Base-by-base conservation (phyloP, 1,284 basidiomycete species). In the Bondarzewia mesenterica region DNA sequence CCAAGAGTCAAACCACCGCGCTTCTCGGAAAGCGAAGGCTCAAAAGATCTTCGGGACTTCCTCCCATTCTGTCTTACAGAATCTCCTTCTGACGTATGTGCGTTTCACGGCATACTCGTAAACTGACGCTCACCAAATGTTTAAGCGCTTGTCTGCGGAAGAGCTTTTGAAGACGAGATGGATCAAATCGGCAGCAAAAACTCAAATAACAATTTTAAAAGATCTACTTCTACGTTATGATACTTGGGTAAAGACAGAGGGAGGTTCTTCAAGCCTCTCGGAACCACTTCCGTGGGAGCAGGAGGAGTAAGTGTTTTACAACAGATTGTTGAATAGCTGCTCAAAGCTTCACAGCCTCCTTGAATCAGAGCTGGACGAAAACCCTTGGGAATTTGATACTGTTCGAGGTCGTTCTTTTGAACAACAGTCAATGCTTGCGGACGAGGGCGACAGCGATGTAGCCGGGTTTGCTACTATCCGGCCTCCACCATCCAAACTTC, bases 111-210 rank as follows among this genome's bases (percentile, higher is more conserved):
- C 48, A 23, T 18, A 35, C 51, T 43, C 23, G 27, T 35, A 44
- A 20, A n/a, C 39, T 22, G 20, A 27, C 41, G 41, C 7, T 54
- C 51, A 46, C 57, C 35, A 50, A 51, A 5, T 50, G n/a, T 50
- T 41, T 42, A 48, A 97, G 85, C 84, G 96, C 38, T 73, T 89
- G 18, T 75, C 85, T 7, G 93, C 94, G 5, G 96, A 98, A 46
- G 95, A 99, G 57, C 75, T 99, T 3, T 63, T 74, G 6, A 94
- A 89, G 66, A 79, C 81, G n/a, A 95, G 90, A 60, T 99, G 95
- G 93, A 93, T 98, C 58, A 93, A 89, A 60, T 73, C 78, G 12
- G 67, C 80, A 20, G 69, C 79, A 27, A 95, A 89, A 69, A 70
- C 78, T 3, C 78, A 83, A 0, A 67, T 91, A 7, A 73, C 82